These are phyloP conservation scores for Myxozyma geophila DNA, from an alignment of 805 yeast species.

Conservation along the genomic window DNA sequence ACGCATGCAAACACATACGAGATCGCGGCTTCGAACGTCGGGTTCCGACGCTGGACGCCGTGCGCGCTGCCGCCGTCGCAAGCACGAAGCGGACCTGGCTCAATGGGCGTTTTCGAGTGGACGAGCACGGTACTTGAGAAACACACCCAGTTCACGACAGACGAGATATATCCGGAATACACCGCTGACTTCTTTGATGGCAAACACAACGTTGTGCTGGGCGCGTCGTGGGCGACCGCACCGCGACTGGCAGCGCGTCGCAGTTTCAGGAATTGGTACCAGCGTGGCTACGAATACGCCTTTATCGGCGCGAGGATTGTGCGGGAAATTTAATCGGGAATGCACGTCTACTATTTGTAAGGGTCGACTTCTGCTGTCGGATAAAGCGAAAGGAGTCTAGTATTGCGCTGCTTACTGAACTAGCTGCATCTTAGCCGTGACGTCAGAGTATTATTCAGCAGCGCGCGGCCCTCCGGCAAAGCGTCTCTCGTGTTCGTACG, in stretches of 20 bases:
- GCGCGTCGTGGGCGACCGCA: conserved; percentile 39
- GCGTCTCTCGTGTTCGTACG: too few species aligned
- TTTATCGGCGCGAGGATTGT: conserved; percentile 38
- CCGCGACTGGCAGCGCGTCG: conserved; percentile 33
- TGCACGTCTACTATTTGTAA: background rate
- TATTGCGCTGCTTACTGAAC: too few species aligned
- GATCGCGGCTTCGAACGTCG: conserved; percentile 27
- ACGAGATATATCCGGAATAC: conserved; percentile 36
- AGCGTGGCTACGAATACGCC: conserved; percentile 35
- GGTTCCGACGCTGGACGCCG: conserved; percentile 38
- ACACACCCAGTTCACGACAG: conserved; percentile 28
- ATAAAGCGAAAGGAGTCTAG: too few species aligned
- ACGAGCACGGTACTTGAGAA: conserved; percentile 30
- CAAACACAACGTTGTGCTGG: conserved; percentile 38
- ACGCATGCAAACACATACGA: conserved; percentile 8
- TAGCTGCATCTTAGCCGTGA: too few species aligned
- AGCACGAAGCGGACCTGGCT: conserved; percentile 29
- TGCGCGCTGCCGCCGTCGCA: conserved; percentile 2
- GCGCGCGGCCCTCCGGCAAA: too few species aligned
- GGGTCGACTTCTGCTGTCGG: too few species aligned
- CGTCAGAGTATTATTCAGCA: too few species aligned
- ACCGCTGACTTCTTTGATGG: conserved; percentile 39
- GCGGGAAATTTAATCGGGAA: conserved; percentile 6
- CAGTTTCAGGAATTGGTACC: conserved; percentile 39
- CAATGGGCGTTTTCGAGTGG: conserved; percentile 39